Base-by-base conservation (phyloP, 371 early-diverging fungal genomes). In the Syncephalastrum contaminatum region DNA sequence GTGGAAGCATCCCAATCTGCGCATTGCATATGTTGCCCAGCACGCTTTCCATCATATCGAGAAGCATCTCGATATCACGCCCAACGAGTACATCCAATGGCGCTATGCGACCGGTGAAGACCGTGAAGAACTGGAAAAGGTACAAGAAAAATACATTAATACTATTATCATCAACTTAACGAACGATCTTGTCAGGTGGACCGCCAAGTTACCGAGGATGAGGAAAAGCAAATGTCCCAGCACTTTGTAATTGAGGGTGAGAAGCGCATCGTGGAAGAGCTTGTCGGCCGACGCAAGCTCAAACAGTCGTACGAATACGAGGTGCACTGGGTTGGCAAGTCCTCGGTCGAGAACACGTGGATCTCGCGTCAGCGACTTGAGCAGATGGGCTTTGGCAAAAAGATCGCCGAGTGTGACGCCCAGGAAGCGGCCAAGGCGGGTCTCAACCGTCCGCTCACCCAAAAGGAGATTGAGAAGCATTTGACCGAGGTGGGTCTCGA, bases 21-120 rank as follows among this genome's bases (percentile, higher is more conserved):
- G 88, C 62, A 76, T 84, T 54, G 88, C 83, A 42, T 91, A 89
- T 59, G 88, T 89, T 53, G 86, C 90, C 27, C 91, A 91, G 68
- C 87, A 89, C 44, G 85, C 87, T 50, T 86, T 87, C 85, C 88
- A 89, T 59, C 87, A 87, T 64, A 75, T 86, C 45, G 86, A 87
- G 59, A 77, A 80, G 49, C 86, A 87, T 48, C 69, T 87, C 69
- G 82, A 80, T 53, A 73, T 63, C 48, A 87, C 86, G 15, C 85
- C 86, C 25, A 85, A 84, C 60, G 80, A 82, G 46, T 85, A 86
- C 50, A 86, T 86, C 48, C 80, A 79, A 55, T 85, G 87, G 87
- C 83, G 87, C 57, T 85, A 80, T 66, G 78, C 82, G 49, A 76
- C 70, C 24, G 87, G 86, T 58, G 83, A 84, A 63, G 87, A 87